These are phyloP conservation scores for Dysphania ambrosioides DNA, from an alignment of 148 eudicot genomes.

Conservation along the genomic window DNA sequence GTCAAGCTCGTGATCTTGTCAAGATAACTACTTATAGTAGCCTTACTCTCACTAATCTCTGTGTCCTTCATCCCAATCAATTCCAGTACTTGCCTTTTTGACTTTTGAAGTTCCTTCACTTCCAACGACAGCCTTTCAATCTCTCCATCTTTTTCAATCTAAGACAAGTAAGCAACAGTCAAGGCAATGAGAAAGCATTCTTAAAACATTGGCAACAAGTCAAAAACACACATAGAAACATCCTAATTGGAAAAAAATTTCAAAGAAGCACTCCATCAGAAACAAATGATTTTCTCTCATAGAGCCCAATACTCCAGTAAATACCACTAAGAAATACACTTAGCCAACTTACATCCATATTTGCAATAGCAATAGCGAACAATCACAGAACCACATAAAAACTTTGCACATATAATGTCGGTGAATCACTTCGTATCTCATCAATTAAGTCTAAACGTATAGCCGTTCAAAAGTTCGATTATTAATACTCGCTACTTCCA, in stretches of 20 bases:
- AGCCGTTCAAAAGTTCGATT: neutral
- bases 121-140: constrained; percentile 62
- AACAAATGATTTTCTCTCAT: neutral
- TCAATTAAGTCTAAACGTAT: neutral
- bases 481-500: neutral
- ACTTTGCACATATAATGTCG: too few relatives aligned
- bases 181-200: neutral
- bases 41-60: constrained; percentile 73
- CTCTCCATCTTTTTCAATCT: constrained; percentile 89
- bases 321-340: neutral
- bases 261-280: too few relatives aligned
- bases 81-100: constrained; percentile 81
- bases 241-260: too few relatives aligned
- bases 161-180: constrained; percentile 5
- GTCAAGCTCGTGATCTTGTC: constrained; percentile 81
- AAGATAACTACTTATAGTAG: constrained; percentile 56
- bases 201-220: neutral
- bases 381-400: too few relatives aligned
- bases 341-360: neutral
- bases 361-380: neutral
- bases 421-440: too few relatives aligned
- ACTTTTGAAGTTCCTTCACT: constrained; percentile 66
- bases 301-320: neutral
- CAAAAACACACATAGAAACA: too few relatives aligned
- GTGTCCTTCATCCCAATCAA: constrained; percentile 65